A percentile compares a stretch with the other conserved stretches of the same genome.
These are phyloP conservation scores for Tetrahymena elliotti DNA, from an alignment of 73 alveolate genomes.

Conservation along the genomic window DNA sequence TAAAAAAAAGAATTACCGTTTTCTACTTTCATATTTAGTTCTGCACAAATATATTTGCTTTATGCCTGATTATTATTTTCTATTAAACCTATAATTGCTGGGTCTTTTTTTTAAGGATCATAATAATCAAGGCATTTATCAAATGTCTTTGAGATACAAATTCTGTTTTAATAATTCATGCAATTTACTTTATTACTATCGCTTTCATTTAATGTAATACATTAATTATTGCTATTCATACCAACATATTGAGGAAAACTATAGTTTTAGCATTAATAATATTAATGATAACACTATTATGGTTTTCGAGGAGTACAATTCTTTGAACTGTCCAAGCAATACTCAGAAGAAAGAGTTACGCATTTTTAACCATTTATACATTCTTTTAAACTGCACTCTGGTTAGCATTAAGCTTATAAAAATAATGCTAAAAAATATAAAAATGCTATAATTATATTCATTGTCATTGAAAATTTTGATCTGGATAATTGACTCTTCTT, in stretches of 20 bases:
- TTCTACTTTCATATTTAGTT: neutral
- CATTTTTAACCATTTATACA: neutral
- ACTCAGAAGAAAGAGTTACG: neutral
- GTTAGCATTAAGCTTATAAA: neutral
- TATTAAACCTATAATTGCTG: neutral
- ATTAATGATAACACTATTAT: too few relatives aligned
- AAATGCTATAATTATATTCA: neutral
- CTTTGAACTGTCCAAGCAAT: neutral
- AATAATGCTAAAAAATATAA: neutral
- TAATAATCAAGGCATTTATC: neutral
- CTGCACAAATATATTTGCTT: neutral
- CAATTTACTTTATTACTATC: neutral
- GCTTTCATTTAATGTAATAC: neutral
- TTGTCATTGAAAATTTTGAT: too few relatives aligned
- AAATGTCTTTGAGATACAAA: neutral
- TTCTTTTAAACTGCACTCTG: too few relatives aligned
- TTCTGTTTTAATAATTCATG: neutral
- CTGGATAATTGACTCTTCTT: too few relatives aligned
- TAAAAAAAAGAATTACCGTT: neutral
- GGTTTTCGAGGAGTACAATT: too few relatives aligned
- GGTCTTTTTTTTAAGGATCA: too few relatives aligned
- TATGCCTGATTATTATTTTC: too few relatives aligned
- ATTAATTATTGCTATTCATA: too few relatives aligned
- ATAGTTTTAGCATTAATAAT: too few relatives aligned
- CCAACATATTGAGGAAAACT: neutral